These are phyloP conservation scores for Suillus bovinus DNA, from an alignment of 768 basidiomycete genomes.

Conservation along the genomic window DNA sequence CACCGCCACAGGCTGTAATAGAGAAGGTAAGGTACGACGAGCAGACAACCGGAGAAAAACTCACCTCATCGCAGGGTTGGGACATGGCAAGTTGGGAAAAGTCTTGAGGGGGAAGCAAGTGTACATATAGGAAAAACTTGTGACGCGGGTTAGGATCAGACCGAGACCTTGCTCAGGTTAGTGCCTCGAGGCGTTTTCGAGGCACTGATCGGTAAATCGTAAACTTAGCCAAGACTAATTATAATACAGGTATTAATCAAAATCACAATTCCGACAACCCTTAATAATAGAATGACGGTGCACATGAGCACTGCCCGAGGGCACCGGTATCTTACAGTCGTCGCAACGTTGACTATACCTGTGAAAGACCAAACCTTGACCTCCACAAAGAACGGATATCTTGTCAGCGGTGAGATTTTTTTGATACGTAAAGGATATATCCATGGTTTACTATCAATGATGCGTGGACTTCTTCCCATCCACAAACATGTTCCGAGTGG, in stretches of 20 bases:
- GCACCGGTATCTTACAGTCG: not conserved
- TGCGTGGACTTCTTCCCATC: slow-evolving; percentile 68
- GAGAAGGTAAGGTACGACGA: not conserved
- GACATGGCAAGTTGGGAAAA: slow-evolving; percentile 1
- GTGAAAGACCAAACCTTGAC: not conserved
- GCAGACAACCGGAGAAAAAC: not conserved
- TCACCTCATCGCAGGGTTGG: not conserved
- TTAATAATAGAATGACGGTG: not conserved
- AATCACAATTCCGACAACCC: not conserved
- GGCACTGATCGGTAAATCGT: not conserved
- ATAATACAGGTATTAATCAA: not conserved
- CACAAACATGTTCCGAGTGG: slow-evolving; percentile 97
- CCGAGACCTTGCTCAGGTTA: not conserved
- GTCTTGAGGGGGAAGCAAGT: not conserved
- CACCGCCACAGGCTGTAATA: not conserved
- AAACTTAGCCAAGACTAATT: not conserved
- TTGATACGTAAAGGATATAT: not conserved
- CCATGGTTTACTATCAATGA: slow-evolving; percentile 32
- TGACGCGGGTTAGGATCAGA: not conserved
- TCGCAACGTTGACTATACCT: not conserved
- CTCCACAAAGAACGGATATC: not conserved
- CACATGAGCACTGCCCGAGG: not conserved
- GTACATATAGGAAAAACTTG: slow-evolving; percentile 2
- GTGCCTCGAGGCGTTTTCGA: slow-evolving; percentile 1
- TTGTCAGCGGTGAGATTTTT: not conserved